A percentile compares a stretch with the other conserved stretches of the same genome.
phyloP scores from a whole-genome alignment of 2,329 filamentous ascomycete genomes.

The Calonectria crousiana region DNA sequence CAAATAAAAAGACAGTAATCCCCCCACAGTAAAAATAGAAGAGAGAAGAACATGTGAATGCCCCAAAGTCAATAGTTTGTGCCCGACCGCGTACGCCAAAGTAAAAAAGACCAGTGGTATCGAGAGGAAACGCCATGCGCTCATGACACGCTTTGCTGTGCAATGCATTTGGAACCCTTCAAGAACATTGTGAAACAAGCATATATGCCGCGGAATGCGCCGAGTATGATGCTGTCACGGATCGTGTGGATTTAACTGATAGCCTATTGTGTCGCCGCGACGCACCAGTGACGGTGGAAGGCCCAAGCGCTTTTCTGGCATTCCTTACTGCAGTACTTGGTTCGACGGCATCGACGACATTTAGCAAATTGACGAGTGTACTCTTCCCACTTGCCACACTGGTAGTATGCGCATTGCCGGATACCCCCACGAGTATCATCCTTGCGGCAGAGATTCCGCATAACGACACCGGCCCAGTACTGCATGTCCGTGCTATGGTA shows the following conservation, averaged over 20 bases:
- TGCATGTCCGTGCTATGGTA: constrained; percentile 98
- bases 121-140: constrained; percentile 57
- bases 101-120: constrained; percentile 55
- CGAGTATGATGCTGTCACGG: constrained; percentile 40
- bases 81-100: constrained; percentile 43
- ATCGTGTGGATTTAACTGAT: constrained; percentile 30
- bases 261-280: constrained; percentile 72
- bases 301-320: constrained; percentile 99
- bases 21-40: constrained; percentile 18
- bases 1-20: constrained; percentile 30
- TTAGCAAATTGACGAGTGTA: constrained; percentile 97
- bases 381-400: constrained; percentile 99
- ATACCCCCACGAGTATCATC: constrained; percentile 96
- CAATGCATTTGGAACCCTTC: constrained; percentile 53
- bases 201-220: constrained; percentile 42
- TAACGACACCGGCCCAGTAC: constrained; percentile 99
- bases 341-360: constrained; percentile 93
- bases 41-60: constrained; percentile 38
- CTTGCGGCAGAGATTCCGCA: constrained; percentile 98
- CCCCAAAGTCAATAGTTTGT: constrained; percentile 40
- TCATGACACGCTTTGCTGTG: constrained; percentile 56
- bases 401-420: constrained; percentile 96
- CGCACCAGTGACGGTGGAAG: constrained; percentile 98
- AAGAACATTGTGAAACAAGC: constrained; percentile 47
- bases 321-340: constrained; percentile 99